Evolutionary conservation across 2,329 filamentous ascomycete genomes (phyloP).

Genomic region (Fusarium chaquense): DNA sequence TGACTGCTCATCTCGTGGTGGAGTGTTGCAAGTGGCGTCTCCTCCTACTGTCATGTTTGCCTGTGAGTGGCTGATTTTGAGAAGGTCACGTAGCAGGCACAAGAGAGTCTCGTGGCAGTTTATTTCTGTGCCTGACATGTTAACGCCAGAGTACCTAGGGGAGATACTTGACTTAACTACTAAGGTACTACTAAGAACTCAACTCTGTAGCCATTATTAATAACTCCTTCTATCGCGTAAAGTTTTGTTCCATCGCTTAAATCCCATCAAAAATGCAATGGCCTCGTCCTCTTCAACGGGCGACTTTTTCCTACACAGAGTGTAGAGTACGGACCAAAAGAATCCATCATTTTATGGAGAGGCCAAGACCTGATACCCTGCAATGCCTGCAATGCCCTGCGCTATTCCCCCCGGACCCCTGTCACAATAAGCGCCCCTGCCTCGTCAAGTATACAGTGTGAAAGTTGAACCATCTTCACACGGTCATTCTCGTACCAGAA

Average conservation of each 20-base stretch:
- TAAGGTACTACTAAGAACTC: background rate
- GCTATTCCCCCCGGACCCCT: conserved; percentile 19
- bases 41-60: background rate
- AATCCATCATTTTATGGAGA: conserved; percentile 21
- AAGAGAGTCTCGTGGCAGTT: conserved; percentile 2
- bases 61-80: conserved; percentile 1
- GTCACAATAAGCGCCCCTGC: conserved; percentile 36
- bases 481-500: conserved; percentile 41
- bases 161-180: background rate
- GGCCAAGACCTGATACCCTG: conserved; percentile 15
- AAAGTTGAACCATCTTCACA: background rate
- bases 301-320: conserved; percentile 15
- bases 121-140: background rate
- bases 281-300: conserved; percentile 26
- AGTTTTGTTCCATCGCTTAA: conserved; percentile 8
- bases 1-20: conserved; percentile 17
- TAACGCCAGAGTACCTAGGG: background rate
- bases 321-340: conserved; percentile 12
- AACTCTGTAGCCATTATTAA: conserved; percentile 13
- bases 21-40: conserved; percentile 9
- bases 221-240: conserved; percentile 2
- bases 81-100: background rate
- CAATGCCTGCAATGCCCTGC: conserved; percentile 18
- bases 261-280: conserved; percentile 20
- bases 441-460: conserved; percentile 40